Conservation (phyloP, 2,329 filamentous ascomycete species). For the Coniochaeta sp. region DNA sequence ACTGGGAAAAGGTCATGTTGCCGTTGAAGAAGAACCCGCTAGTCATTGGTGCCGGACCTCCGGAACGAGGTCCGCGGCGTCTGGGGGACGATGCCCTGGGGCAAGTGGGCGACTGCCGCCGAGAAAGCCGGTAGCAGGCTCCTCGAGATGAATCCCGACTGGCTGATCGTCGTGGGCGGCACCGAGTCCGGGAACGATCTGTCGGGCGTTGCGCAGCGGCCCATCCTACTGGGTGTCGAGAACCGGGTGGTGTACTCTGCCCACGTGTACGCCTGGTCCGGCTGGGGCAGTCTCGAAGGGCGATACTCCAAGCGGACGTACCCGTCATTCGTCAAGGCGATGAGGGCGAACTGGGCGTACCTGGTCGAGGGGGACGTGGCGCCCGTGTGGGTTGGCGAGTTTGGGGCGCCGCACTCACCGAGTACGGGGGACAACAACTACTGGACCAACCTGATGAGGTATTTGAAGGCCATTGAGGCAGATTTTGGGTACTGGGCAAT, state of each 20-base stretch:
- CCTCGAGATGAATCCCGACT: constrained; percentile 51
- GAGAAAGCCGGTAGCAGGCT: constrained; percentile 57
- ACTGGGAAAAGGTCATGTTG: constrained; percentile 60
- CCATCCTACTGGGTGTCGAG: constrained; percentile 48
- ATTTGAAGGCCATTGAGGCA: constrained; percentile 49
- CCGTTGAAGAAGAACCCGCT: constrained; percentile 50
- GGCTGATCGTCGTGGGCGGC: constrained; percentile 63
- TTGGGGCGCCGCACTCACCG: constrained; percentile 50
- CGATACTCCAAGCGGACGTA: constrained; percentile 56
- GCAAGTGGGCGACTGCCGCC: constrained; percentile 55
- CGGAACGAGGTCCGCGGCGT: constrained; percentile 63
- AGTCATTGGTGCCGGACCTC: constrained; percentile 60
- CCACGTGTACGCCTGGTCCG: constrained; percentile 64
- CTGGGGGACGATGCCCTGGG: constrained; percentile 64
- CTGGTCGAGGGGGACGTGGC: constrained; percentile 47
- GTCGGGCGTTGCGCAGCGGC: constrained; percentile 44
- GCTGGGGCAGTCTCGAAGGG: constrained; percentile 56
- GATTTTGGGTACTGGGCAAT: constrained; percentile 67
- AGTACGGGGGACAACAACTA: constrained; percentile 54
- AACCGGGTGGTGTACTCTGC: constrained; percentile 58
- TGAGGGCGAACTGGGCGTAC: constrained; percentile 61
- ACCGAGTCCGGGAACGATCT: constrained; percentile 62
- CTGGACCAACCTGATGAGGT: constrained; percentile 57
- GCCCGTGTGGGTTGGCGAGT: constrained; percentile 64
- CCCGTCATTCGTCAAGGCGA: constrained; percentile 53